Evolutionary conservation across 2,329 filamentous ascomycete genomes (phyloP).

Genomic region (Xenosphaeropsis pyriputrescens): DNA sequence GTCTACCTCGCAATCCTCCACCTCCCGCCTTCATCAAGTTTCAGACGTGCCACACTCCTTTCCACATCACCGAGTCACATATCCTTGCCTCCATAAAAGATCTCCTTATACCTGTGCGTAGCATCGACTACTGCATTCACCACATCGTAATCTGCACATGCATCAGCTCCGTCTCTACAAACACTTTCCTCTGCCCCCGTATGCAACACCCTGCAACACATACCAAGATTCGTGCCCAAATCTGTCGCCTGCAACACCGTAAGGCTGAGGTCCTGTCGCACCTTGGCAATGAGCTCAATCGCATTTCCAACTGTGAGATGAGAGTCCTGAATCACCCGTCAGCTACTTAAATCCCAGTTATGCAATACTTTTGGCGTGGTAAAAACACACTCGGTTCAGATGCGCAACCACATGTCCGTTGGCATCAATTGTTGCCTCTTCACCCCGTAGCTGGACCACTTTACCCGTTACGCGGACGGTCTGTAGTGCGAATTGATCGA

Average conservation of each 20-base stretch:
- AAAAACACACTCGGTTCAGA: constrained; percentile 51
- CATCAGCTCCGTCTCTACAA: constrained; percentile 1
- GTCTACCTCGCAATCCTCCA: constrained; percentile 20
- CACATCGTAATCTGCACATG: constrained; percentile 53
- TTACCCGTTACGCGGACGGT: constrained; percentile 79
- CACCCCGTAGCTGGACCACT: constrained; percentile 69
- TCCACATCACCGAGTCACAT: constrained; percentile 12
- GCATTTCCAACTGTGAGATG: constrained; percentile 56
- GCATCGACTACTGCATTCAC: constrained; percentile 72
- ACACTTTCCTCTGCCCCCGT: background rate
- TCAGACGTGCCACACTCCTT: background rate
- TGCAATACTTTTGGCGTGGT: background rate
- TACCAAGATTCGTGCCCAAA: constrained; percentile 55
- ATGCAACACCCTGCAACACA: constrained; percentile 18
- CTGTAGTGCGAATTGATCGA: constrained; percentile 58
- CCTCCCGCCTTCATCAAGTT: constrained; percentile 22
- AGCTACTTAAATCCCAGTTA: constrained; percentile 2
- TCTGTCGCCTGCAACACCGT: constrained; percentile 57
- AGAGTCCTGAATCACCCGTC: constrained; percentile 36
- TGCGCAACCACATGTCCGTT: constrained; percentile 62
- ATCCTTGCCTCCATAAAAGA: constrained; percentile 52
- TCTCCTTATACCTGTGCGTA: constrained; percentile 65
- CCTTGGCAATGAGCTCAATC: constrained; percentile 64
- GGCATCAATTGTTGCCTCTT: constrained; percentile 67
- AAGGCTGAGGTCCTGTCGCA: constrained; percentile 57